Evolutionary conservation across 495 filamentous ascomycete genomes (phyloP), one percentile per base, ranked within the genome.

Genomic region (Aspergillus campestris): DNA sequence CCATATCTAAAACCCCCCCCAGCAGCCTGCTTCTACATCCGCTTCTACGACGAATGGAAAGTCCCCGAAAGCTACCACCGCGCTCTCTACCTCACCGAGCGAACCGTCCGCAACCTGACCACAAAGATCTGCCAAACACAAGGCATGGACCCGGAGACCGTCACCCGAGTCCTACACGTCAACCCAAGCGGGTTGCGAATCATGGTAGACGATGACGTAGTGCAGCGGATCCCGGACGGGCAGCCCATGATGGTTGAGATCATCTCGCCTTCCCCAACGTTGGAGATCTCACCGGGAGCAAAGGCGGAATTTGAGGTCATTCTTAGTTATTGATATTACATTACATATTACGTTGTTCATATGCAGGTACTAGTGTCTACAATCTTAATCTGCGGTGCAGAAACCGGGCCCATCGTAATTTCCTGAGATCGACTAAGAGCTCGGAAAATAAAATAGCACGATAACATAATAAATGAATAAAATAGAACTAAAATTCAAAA

Each of bases 1-100:
- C n/a, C n/a, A n/a, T n/a, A n/a, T n/a, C 18, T 24, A 24, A 24
- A 1, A 24, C 18, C 18, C 18, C 18, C 4, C 18, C 10, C 70
- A 56, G 76, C 88, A 28, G 89, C 88, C 37, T 91, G 85, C 62
- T 83, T 94, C 61, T 94, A 88, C 59, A 65, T 91, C 36, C 74
- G 75, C 14, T 76, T 75, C 13, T 67, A 67, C 29, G 51, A 75
- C 13, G 54, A 68, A 8, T 65, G 65, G 11, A 69, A 67, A 36
- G 55, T 65, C 9, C 69, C 75, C 6, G 73, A 78, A 34, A 72
- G 78, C 52, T 77, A 82, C 43, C 79, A 92, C 69, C 76, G 81
- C 38, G 88, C 89, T 28, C 67, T 94, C 5, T 95, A 95, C 60
- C 69, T 94, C 3, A 77, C 71, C 57, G 66, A 82, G 48, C 74